Evolutionary conservation across 73 alveolate genomes (phyloP).

Genomic region (Blepharisma stoltei): DNA sequence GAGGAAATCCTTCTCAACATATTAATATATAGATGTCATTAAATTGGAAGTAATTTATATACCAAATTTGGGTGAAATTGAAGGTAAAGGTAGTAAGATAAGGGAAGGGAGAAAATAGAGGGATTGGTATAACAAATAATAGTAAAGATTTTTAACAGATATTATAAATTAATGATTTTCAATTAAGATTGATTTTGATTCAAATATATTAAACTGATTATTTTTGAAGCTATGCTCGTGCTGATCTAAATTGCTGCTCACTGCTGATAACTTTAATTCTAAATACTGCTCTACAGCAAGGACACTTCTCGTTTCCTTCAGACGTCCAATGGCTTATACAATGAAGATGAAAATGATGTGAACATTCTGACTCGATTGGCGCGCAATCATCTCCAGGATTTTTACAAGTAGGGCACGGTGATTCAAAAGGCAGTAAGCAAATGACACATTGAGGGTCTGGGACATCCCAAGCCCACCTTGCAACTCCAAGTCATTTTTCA

Average conservation of each 20-base stretch:
- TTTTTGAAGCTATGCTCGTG: no score
- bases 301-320: constrained; percentile 79
- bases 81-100: no score
- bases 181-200: no score
- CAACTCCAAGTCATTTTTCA: constrained; percentile 76
- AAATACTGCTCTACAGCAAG: constrained; percentile 65
- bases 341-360: constrained; percentile 80
- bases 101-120: no score
- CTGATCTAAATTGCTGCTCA: neutral
- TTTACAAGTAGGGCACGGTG: constrained; percentile 85
- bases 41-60: no score
- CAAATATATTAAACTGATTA: no score
- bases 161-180: no score
- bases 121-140: no score
- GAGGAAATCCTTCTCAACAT: no score
- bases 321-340: constrained; percentile 83
- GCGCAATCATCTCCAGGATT: constrained; percentile 89
- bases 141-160: no score
- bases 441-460: constrained; percentile 74
- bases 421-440: constrained; percentile 76
- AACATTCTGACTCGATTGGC: constrained; percentile 82
- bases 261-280: constrained; percentile 14
- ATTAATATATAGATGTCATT: no score
- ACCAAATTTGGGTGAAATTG: no score
- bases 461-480: constrained; percentile 83